Base-by-base conservation (phyloP, 2,329 filamentous ascomycete genomes). In the Calonectria crousiana region DNA sequence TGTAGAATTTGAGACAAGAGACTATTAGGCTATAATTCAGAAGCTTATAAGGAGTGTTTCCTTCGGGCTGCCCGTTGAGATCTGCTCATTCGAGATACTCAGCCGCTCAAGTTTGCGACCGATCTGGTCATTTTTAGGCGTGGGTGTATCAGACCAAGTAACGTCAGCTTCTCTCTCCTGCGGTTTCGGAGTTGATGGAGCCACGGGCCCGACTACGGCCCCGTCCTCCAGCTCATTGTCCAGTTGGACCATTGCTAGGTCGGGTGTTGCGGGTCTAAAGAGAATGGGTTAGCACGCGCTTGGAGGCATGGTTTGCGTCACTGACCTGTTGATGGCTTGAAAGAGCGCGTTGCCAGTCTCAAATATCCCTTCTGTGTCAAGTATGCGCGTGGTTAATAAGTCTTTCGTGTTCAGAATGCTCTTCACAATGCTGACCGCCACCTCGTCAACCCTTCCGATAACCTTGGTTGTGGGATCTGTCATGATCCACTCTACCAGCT, bases 401-500 rank as follows among this genome's bases (percentile, higher is more conserved):
- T 73, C 66, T 20, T 60, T 30, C 14, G 52, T 41, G 1, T 75
- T 74, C 62, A 16, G 71, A 72, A 32, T 76, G 11, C 74, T 80
- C 47, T 75, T 69, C 4, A 77, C 52, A 0, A 80, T 60, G 58
- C 78, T 75, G 1, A 79, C 72, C 0, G 78, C 78, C 6, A 77
- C 67, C 51, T 80, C 78, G 2, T 77, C 32, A 0, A 78, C 72
- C 8, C 34, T 23, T 26, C 62, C 70, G 5, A 26, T 56, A 2
- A 71, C 4, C 1, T 67, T 51, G 5, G 76, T 75, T 10, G 67
- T 62, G 1, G 78, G 77, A 16, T 79, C 72, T 0, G 74, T 76
- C 78, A 80, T 80, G 9, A 80, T 72, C 78, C 78, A 80, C 38
- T 78, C 77, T 8, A 78, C 26, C 8, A 80, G 47, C 10, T 75